Base-by-base conservation (phyloP, 1,284 basidiomycete species). In the Ganoderma boninense region DNA sequence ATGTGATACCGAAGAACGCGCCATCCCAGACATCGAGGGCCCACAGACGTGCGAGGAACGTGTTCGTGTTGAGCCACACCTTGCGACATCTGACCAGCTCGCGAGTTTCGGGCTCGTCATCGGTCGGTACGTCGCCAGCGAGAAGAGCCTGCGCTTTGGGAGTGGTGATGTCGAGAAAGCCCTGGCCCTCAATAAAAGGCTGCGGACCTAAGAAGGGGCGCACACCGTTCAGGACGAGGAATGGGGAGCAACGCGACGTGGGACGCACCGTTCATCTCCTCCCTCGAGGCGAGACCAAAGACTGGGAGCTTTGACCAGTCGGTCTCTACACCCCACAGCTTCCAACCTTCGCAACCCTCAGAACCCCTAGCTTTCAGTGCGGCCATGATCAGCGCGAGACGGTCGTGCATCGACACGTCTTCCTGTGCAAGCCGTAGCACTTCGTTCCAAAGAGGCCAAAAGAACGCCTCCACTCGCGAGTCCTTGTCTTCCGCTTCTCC, bases 371-470 rank as follows among this genome's bases (percentile, higher is more conserved):
- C 65, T 46, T 70, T 65, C 29, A 75, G 32, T 2, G 67, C 70
- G 14, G 29, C 42, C 10, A 73, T 65, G 23, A 71, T 60, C n/a
- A 57, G 44, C 23, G 61, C 64, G n/a, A 73, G 44, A 8, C 68
- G 65, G 2, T 66, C 63, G 26, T 72, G 71, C 46, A 59, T 20
- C n/a, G 66, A 59, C 8, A 56, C 32, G 32, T 74, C 69, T 20
- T 67, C 62, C 20, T 59, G 26, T 1, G 66, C 67, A 23, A 65
- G 23, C 1, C 56, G 16, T 10, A 66, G 2, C 8, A 71, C 44
- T 8, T 52, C 43, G 54, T 29, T n/a, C 74, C 75, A 71, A 46
- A 73, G 64, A 20, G 2, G n/a, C 72, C 69, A 73, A 8, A 73
- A 43, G 65, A 74, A 70, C 18, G 20, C 11, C 52, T 71, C 67